Evolutionary conservation across 805 yeast genomes (phyloP).

Genomic region (Ogataea polymorpha): DNA sequence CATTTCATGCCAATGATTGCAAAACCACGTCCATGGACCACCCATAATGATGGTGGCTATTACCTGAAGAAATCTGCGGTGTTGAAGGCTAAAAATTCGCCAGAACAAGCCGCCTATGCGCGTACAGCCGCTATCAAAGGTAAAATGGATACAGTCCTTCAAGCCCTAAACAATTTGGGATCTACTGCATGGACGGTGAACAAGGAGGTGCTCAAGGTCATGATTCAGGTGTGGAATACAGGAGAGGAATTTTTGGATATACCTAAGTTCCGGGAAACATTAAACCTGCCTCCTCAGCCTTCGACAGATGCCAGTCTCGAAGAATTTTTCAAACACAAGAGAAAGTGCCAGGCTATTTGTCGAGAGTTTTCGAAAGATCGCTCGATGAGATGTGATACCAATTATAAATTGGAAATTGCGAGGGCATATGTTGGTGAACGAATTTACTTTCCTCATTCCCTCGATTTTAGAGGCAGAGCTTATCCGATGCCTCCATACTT

Average conservation of each 20-base stretch:
- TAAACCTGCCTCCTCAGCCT: constrained; percentile 54
- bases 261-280: constrained; percentile 48
- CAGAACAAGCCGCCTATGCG: constrained; percentile 86
- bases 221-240: constrained; percentile 82
- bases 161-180: constrained; percentile 84
- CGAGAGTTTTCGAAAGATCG: constrained; percentile 64
- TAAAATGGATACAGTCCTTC: constrained; percentile 62
- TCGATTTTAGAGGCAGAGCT: constrained; percentile 83
- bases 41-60: constrained; percentile 84
- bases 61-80: constrained; percentile 58
- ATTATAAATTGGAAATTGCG: constrained; percentile 92
- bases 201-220: constrained; percentile 59
- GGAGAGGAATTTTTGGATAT: constrained; percentile 74
- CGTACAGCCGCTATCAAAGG: constrained; percentile 77
- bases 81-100: constrained; percentile 77
- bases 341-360: constrained; percentile 52
- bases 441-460: constrained; percentile 74
- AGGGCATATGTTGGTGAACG: constrained; percentile 83
- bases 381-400: constrained; percentile 90
- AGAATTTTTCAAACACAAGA: constrained; percentile 65
- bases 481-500: constrained; percentile 79
- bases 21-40: constrained; percentile 85
- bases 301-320: constrained; percentile 67
- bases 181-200: constrained; percentile 92
- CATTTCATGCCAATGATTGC: constrained; percentile 91